Base-by-base conservation (phyloP, 768 basidiomycete genomes). In the Thelephora aurantiotincta region DNA sequence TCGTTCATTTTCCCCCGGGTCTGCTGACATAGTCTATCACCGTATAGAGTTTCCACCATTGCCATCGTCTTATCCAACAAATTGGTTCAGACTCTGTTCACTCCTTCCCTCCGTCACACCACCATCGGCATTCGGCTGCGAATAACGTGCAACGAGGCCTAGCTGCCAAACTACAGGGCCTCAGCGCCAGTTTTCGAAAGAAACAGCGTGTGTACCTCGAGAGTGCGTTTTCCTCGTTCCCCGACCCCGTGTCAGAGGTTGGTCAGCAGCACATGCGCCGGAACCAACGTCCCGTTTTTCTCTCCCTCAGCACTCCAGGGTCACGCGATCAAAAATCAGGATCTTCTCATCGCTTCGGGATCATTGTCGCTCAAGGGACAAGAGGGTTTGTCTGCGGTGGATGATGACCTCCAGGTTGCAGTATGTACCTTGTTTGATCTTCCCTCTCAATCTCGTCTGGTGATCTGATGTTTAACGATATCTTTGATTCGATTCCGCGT, bases 181-280 rank as follows among this genome's bases (percentile, higher is more conserved):
- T 92, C 46, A 93, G 90, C 57, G 84, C 82, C 18, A 71, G 80
- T 11, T 97, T 99, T 61, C 78, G 96, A 52, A 97, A 96, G 72
- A 98, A 94, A 69, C 96, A 99, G 65, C 81, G 90, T 50, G 86
- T 94, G 30, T 98, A 97, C 64, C 86, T 99, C 86, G 86, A 96
- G 67, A 93, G 96, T 94, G 61, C 65, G 93, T 74, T 22, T 47
- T 44, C 45, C 34, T 45, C 37, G 48, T 53, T 47, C 46, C 51
- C 52, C 49, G 52, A 48, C 51, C 50, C 52, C 11, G 5, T 13
- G 43, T 36, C 34, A 43, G 44, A 47, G 46, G 48, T 52, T 52
- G 45, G 50, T 54, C 46, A 47, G 18, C 44, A 41, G 43, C 48
- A 46, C 34, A 42, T 18, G 20, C 48, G 35, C 41, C 43, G 35